phyloP scores from a whole-genome alignment of 371 early-diverging fungal species.

The Apophysomyces elegans region DNA sequence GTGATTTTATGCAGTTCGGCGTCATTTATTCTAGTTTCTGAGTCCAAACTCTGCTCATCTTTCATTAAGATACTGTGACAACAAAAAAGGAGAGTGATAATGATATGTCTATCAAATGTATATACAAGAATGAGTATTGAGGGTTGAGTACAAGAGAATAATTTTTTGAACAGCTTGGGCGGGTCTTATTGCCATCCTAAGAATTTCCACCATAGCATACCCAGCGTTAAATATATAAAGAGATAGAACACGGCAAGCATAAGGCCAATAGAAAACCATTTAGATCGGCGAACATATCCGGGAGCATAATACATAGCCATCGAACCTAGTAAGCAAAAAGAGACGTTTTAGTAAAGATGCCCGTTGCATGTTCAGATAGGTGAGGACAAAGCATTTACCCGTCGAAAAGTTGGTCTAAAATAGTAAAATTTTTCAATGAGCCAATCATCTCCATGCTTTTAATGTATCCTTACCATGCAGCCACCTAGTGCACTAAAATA shows the following conservation, averaged over 20 bases:
- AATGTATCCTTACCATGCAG: slow-evolving; percentile 55
- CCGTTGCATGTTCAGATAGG: slow-evolving; percentile 14
- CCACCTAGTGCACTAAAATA: slow-evolving; percentile 71
- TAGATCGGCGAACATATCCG: slow-evolving; percentile 57
- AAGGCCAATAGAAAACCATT: slow-evolving; percentile 69
- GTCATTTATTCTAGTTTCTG: too few relatives aligned
- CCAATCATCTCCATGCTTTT: slow-evolving; percentile 8
- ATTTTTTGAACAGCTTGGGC: too few relatives aligned
- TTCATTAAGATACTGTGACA: too few relatives aligned
- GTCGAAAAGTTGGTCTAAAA: slow-evolving; percentile 64
- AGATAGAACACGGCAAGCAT: slow-evolving; percentile 56
- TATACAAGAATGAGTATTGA: too few relatives aligned
- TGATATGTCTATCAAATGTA: too few relatives aligned
- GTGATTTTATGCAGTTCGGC: too few relatives aligned
- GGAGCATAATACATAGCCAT: slow-evolving; percentile 67
- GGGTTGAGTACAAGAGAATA: too few relatives aligned
- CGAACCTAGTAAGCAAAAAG: slow-evolving; percentile 28
- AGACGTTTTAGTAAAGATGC: not conserved
- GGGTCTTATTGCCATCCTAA: slow-evolving; percentile 57
- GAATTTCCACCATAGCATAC: slow-evolving; percentile 73
- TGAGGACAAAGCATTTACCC: slow-evolving; percentile 38
- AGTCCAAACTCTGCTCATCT: too few relatives aligned
- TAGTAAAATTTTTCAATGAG: not conserved
- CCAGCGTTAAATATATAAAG: slow-evolving; percentile 62
- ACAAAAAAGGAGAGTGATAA: too few relatives aligned